These are phyloP conservation scores for Vanrija sp. DNA, from an alignment of 1,284 basidiomycete species.

Conservation along the genomic window DNA sequence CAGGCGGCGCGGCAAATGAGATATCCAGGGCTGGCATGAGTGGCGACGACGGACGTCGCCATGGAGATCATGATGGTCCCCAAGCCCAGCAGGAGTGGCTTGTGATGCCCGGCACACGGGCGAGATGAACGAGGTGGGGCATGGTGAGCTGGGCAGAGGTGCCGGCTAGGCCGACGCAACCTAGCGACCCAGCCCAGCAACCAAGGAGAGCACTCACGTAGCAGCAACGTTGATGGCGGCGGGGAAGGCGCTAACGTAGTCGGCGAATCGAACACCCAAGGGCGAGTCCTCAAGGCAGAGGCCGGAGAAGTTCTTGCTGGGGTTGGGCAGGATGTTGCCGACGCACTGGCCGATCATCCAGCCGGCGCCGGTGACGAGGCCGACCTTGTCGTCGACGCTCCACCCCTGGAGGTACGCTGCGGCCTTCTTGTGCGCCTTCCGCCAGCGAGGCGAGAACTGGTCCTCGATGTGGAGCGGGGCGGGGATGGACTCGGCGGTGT, in stretches of 20 bases:
- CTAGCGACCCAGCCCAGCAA: too few relatives aligned
- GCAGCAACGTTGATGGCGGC: conserved; percentile 68
- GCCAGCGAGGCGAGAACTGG: conserved; percentile 22
- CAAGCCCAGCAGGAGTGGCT: too few relatives aligned
- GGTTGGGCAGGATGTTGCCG: conserved; percentile 63
- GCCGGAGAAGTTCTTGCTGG: conserved; percentile 61
- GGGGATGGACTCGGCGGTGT: conserved; percentile 21
- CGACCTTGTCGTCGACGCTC: conserved; percentile 52
- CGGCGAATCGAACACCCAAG: conserved; percentile 60
- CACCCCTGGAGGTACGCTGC: conserved; percentile 42
- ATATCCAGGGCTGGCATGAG: background rate
- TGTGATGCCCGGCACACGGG: too few relatives aligned
- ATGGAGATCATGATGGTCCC: too few relatives aligned
- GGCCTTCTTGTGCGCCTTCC: conserved; percentile 39
- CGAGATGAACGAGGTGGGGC: too few relatives aligned
- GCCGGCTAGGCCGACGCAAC: too few relatives aligned
- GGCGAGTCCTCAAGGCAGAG: conserved; percentile 60
- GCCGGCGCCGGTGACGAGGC: conserved; percentile 50
- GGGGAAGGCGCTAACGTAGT: conserved; percentile 64
- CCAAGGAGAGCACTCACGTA: conserved; percentile 49
- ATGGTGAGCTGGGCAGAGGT: too few relatives aligned
- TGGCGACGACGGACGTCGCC: background rate
- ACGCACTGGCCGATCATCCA: conserved; percentile 56
- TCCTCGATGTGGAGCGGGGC: conserved; percentile 16
- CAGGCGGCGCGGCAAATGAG: background rate